A percentile compares a stretch with the other conserved stretches of the same genome.
phyloP scores from a whole-genome alignment of 768 basidiomycete genomes.

The Amanita rubescens region DNA sequence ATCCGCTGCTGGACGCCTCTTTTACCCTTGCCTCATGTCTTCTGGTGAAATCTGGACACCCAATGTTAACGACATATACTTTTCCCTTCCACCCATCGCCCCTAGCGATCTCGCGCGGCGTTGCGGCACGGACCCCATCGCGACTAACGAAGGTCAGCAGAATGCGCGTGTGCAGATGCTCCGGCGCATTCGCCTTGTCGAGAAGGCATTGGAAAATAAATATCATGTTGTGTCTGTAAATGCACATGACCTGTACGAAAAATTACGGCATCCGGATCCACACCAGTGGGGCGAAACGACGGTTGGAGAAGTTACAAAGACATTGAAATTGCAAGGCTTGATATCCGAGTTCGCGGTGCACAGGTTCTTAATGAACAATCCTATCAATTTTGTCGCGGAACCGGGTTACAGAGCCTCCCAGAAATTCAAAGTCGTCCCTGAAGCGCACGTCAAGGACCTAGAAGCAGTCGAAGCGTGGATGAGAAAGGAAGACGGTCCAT shows the following conservation, averaged over 20 bases:
- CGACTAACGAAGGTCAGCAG: constrained; percentile 29
- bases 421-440: constrained; percentile 58
- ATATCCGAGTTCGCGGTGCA: constrained; percentile 46
- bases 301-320: constrained; percentile 41
- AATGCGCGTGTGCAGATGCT: constrained; percentile 61
- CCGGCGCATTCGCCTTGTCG: constrained; percentile 47
- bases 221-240: constrained; percentile 20
- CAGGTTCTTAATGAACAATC: constrained; percentile 51
- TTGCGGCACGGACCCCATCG: constrained; percentile 32
- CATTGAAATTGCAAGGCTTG: constrained; percentile 28
- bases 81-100: constrained; percentile 51
- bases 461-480: constrained; percentile 42
- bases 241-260: constrained; percentile 34
- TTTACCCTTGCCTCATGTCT: constrained; percentile 17
- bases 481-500: constrained; percentile 26
- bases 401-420: constrained; percentile 39
- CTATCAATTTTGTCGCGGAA: constrained; percentile 46
- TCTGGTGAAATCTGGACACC: constrained; percentile 50
- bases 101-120: constrained; percentile 35
- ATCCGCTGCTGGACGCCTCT: constrained; percentile 12
- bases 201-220: constrained; percentile 38
- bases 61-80: constrained; percentile 46
- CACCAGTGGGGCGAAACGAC: constrained; percentile 51
- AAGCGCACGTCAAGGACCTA: constrained; percentile 45
- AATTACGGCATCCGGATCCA: constrained; percentile 36